Conservation (phyloP, 306 rosid species). For the Abrus precatorius region DNA sequence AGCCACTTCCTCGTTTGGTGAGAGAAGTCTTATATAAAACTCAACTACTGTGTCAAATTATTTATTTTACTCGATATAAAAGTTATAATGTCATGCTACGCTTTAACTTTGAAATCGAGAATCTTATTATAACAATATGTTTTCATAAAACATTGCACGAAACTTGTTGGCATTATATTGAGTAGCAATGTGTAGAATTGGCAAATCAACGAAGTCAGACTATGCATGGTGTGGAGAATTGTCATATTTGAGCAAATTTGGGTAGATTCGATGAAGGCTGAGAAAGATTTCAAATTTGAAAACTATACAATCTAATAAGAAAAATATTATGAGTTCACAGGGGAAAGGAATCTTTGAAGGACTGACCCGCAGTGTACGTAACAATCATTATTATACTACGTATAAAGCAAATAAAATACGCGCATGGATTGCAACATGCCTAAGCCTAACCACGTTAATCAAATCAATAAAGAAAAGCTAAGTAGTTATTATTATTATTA, state of each 20-base stretch:
- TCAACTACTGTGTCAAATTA: too few species aligned
- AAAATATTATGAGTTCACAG: neutral
- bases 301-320: neutral
- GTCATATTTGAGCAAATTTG: neutral
- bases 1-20: too few species aligned
- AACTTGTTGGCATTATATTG: neutral
- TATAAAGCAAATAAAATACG: neutral
- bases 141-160: neutral
- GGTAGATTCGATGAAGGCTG: neutral
- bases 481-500: too few species aligned
- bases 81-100: too few species aligned
- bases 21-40: too few species aligned
- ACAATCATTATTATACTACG: neutral
- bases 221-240: neutral
- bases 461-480: neutral
- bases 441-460: neutral
- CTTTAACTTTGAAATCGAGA: too few species aligned
- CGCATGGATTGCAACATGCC: neutral
- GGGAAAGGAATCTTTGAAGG: neutral
- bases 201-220: too few species aligned
- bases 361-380: neutral
- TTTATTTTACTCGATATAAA: too few species aligned
- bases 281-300: neutral
- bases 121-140: too few species aligned
- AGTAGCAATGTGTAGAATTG: too few species aligned